Evolutionary conservation across 2,329 filamentous ascomycete genomes (phyloP), one percentile per base, ranked within the genome.

Genomic region (Ustulina deusta): DNA sequence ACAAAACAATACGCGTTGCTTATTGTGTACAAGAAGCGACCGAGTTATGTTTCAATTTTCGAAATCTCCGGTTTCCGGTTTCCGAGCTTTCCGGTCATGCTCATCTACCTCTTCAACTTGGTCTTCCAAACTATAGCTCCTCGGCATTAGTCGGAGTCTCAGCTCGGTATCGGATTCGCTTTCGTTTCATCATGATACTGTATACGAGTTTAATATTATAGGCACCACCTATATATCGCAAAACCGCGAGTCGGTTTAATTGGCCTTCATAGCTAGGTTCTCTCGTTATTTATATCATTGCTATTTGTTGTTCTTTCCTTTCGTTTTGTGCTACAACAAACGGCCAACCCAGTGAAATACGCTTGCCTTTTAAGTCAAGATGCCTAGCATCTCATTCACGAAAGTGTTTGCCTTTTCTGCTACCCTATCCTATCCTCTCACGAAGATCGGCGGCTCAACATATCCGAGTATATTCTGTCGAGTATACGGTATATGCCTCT

Each of bases 351-450:
- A n/a, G 6, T 25, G 1, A 48, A 34, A 15, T 58, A 52, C 17
- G 5, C 20, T 61, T 40, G n/a, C n/a, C n/a, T 49, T n/a, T 13
- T 15, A 27, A 55, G 15, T 42, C 61, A 71, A 60, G 15, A 71
- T 71, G 69, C 44, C 22, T 29, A 22, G 34, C 1, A 36, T 61
- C 29, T 54, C 63, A 27, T 27, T 58, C 5, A 10, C 44, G 11
- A 58, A 25, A 5, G 61, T 68, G 11, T 49, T 63, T 32, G 44
- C 25, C 38, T 55, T 68, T 51, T 36, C 69, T 7, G 40, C 40
- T 17, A 25, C 55, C 6, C 22, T 63, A 22, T 65, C 69, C 42
- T 71, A 71, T 51, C 42, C 67, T 44, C 58, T 71, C 20, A 42
- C 64, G 2, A 68, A 63, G 55, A 4, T 34, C 10, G n/a, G 51